Conservation (phyloP, 2,329 filamentous ascomycete species). For the Cercospora sesami region DNA sequence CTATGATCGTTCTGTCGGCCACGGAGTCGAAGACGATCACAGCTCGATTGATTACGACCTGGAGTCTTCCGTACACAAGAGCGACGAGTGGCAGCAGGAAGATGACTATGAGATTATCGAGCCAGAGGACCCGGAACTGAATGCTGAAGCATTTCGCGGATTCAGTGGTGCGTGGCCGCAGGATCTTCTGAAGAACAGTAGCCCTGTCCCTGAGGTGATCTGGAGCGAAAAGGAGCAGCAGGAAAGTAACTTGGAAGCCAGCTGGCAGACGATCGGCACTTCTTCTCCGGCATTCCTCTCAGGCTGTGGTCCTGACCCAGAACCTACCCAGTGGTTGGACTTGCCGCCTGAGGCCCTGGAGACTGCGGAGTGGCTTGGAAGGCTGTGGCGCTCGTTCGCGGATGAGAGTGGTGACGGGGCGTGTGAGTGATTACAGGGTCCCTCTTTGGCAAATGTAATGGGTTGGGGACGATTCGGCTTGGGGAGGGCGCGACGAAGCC, state of each 20-base stretch:
- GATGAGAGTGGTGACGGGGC: neutral
- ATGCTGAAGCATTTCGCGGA: neutral
- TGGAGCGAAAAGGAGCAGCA: neutral
- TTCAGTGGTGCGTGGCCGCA: conserved; percentile 7
- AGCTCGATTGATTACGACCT: conserved; percentile 4
- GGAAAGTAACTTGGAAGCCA: neutral
- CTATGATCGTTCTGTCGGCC: conserved; percentile 4
- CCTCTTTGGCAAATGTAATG: neutral
- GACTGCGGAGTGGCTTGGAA: neutral
- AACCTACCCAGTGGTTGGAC: conserved; percentile 1
- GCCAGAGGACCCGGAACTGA: neutral
- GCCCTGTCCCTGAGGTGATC: neutral
- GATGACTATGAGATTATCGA: neutral
- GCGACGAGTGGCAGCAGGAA: neutral
- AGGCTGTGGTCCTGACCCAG: neutral
- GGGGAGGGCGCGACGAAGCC: neutral
- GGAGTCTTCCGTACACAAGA: neutral
- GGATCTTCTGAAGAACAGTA: neutral
- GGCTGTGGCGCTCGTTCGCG: neutral
- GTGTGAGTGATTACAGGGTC: no score
- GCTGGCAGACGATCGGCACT: neutral
- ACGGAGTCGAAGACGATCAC: conserved; percentile 9
- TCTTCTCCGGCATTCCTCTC: neutral
- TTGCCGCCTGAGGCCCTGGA: neutral
- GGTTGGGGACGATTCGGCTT: neutral